Percentiles rank a stretch among this genome's conserved stretches.
Evolutionary conservation across 495 filamentous ascomycete genomes (phyloP).

Genomic region (Aspergillus baeticus): DNA sequence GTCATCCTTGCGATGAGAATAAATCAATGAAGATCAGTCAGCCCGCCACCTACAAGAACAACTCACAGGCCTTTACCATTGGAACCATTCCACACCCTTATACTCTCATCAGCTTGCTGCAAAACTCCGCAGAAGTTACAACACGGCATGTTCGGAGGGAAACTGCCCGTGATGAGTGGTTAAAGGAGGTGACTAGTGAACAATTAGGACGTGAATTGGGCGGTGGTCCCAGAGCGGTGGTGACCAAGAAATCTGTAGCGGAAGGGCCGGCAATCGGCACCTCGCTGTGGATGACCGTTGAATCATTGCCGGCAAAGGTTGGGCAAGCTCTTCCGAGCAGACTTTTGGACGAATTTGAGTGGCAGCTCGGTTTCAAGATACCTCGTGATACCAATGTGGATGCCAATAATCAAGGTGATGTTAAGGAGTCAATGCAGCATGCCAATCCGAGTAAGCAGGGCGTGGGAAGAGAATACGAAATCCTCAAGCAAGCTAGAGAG

Average conservation of each 20-base stretch:
- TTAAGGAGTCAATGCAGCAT: slow-evolving; percentile 36
- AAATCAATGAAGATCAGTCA: slow-evolving; percentile 57
- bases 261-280: slow-evolving; percentile 54
- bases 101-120: slow-evolving; percentile 66
- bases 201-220: slow-evolving; percentile 60
- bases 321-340: slow-evolving; percentile 39
- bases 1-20: slow-evolving; percentile 64
- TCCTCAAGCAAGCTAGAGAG: slow-evolving; percentile 60
- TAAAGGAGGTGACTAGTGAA: slow-evolving; percentile 68
- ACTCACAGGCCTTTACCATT: slow-evolving; percentile 69
- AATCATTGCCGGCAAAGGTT: slow-evolving; percentile 48
- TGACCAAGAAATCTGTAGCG: slow-evolving; percentile 82
- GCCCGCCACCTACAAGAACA: slow-evolving; percentile 58
- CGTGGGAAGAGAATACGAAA: slow-evolving; percentile 54
- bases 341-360: slow-evolving; percentile 68
- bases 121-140: slow-evolving; percentile 52
- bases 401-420: slow-evolving; percentile 52
- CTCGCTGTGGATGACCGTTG: slow-evolving; percentile 80
- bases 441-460: slow-evolving; percentile 46
- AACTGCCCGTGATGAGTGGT: slow-evolving; percentile 78
- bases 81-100: slow-evolving; percentile 89
- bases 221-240: slow-evolving; percentile 61
- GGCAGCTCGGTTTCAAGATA: slow-evolving; percentile 84
- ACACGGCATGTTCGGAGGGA: slow-evolving; percentile 70
- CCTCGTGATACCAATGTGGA: slow-evolving; percentile 53